Evolutionary conservation across 2,329 filamentous ascomycete genomes (phyloP).

Genomic region (Trichophaea hybrida): DNA sequence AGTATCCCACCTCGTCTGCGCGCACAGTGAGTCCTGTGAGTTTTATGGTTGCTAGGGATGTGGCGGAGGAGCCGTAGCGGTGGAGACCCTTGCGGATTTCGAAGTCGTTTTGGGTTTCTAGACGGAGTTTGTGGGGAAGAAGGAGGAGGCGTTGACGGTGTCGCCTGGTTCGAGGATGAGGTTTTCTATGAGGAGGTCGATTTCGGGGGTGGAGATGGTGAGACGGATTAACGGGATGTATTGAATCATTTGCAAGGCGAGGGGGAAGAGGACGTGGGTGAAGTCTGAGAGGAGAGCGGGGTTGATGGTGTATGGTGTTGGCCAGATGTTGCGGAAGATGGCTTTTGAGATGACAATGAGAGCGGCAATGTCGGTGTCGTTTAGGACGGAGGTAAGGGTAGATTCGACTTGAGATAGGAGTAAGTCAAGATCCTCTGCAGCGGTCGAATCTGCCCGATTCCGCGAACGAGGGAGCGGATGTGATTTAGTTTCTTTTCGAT

Average conservation of each 20-base stretch:
- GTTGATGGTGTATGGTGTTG: conserved; percentile 49
- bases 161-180: conserved; percentile 75
- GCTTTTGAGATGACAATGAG: conserved; percentile 52
- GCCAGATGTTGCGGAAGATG: conserved; percentile 56
- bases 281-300: conserved; percentile 58
- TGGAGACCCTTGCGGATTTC: conserved; percentile 67
- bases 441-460: conserved; percentile 54
- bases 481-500: conserved; percentile 44
- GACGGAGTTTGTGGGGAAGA: conserved; percentile 66
- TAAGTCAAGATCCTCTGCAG: conserved; percentile 58
- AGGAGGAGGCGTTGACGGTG: conserved; percentile 73
- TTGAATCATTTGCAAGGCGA: conserved; percentile 62
- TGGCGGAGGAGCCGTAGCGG: conserved; percentile 49
- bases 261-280: conserved; percentile 66
- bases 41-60: conserved; percentile 61
- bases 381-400: conserved; percentile 52
- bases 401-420: conserved; percentile 54
- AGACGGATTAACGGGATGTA: conserved; percentile 79
- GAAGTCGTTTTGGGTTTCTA: conserved; percentile 74
- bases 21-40: conserved; percentile 70
- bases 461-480: conserved; percentile 50
- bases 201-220: conserved; percentile 68
- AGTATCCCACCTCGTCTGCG: conserved; percentile 74
- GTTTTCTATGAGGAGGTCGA: conserved; percentile 81
- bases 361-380: conserved; percentile 58